A percentile compares a stretch with the other conserved stretches of the same genome.
Evolutionary conservation across 345 rosid species (phyloP).

Genomic region (Kandelia obovata): DNA sequence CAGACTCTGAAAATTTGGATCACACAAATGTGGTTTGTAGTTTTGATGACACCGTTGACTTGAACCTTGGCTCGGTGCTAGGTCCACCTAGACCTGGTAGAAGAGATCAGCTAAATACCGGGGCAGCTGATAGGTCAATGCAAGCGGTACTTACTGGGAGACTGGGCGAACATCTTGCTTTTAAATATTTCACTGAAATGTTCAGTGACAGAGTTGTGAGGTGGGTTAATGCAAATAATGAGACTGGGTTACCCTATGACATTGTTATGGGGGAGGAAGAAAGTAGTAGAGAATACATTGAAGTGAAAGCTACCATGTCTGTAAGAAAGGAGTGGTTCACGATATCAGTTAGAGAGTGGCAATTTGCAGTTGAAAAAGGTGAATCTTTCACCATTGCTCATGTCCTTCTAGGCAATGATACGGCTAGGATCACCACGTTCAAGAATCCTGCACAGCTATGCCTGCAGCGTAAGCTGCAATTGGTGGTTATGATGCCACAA

Average conservation of each 20-base stretch:
- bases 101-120: constrained; percentile 51
- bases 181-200: constrained; percentile 42
- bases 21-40: constrained; percentile 6
- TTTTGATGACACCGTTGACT: constrained; percentile 5
- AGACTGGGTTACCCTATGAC: constrained; percentile 83
- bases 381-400: constrained; percentile 58
- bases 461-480: constrained; percentile 54
- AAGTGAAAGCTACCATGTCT: constrained; percentile 84
- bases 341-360: constrained; percentile 78
- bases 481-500: constrained; percentile 70
- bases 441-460: constrained; percentile 69
- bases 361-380: constrained; percentile 64
- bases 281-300: constrained; percentile 45
- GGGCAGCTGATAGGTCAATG: constrained; percentile 33
- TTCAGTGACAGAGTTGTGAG: constrained; percentile 41
- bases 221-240: constrained; percentile 75
- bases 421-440: constrained; percentile 49
- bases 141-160: constrained; percentile 60
- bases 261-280: constrained; percentile 41
- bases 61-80: constrained; percentile 25
- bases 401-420: constrained; percentile 49
- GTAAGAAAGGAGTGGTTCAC: constrained; percentile 72
- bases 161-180: constrained; percentile 69
- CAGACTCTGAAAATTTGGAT: constrained; percentile 16
- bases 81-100: constrained; percentile 29